A percentile compares a stretch with the other conserved stretches of the same genome.
phyloP scores from a whole-genome alignment of 257 asterid species.

The Pogostemon cablin region DNA sequence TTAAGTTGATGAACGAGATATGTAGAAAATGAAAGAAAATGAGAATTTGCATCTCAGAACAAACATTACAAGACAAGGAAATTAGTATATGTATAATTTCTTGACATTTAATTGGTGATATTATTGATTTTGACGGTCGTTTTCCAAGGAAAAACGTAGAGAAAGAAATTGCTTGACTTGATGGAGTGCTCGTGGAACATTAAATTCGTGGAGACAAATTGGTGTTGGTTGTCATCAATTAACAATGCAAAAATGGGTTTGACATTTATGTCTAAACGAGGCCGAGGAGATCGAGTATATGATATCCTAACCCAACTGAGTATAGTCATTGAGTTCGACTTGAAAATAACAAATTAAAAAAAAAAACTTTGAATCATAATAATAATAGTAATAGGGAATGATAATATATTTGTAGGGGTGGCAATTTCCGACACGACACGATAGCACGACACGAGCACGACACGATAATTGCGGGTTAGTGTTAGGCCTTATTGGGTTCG shows the following conservation, averaged over 20 bases:
- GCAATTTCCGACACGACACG: too few relatives aligned
- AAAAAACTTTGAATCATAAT: too few relatives aligned
- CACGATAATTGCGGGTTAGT: too few relatives aligned
- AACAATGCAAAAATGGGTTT: background rate
- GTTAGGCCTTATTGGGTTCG: too few relatives aligned
- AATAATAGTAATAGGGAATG: too few relatives aligned
- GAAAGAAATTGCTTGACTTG: background rate
- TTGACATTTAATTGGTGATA: background rate
- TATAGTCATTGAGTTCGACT: too few relatives aligned
- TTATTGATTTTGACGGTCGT: slow-evolving; percentile 5
- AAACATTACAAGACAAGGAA: slow-evolving; percentile 11
- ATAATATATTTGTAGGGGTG: too few relatives aligned
- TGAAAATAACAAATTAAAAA: too few relatives aligned
- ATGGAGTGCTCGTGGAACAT: background rate
- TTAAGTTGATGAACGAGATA: background rate
- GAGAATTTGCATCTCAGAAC: slow-evolving; percentile 6
- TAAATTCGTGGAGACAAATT: slow-evolving; percentile 16
- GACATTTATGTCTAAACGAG: slow-evolving; percentile 1
- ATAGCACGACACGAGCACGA: too few relatives aligned
- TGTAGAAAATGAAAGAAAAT: background rate
- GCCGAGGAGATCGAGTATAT: too few relatives aligned
- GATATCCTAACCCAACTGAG: too few relatives aligned
- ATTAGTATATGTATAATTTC: background rate
- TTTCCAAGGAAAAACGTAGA: background rate
- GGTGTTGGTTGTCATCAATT: slow-evolving; percentile 10